These are phyloP conservation scores for Colletotrichum sp. DNA, from an alignment of 2,329 filamentous ascomycete genomes.

Conservation along the genomic window DNA sequence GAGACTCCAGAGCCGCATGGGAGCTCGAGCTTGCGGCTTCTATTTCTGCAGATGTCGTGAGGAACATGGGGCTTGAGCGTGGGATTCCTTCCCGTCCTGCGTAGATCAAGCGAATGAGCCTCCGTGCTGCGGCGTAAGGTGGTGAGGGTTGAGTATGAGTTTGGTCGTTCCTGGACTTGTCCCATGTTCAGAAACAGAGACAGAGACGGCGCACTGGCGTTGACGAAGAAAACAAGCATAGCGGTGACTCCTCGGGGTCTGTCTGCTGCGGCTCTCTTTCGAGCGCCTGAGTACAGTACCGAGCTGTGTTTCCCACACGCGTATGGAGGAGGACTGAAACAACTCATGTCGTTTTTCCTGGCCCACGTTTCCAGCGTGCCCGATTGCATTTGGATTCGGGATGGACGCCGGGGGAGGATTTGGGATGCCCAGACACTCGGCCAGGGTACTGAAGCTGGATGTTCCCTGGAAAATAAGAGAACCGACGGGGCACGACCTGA, in stretches of 20 bases:
- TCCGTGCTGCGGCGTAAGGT: neutral
- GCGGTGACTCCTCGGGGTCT: neutral
- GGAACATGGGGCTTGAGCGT: conserved; percentile 8
- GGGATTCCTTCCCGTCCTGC: neutral
- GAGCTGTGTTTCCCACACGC: neutral
- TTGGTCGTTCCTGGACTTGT: neutral
- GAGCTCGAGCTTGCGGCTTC: neutral
- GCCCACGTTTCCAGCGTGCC: neutral
- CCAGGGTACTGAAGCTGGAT: neutral
- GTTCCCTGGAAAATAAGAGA: neutral
- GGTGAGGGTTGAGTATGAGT: neutral
- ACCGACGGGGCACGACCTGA: neutral
- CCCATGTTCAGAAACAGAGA: conserved; percentile 18
- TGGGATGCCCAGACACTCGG: conserved; percentile 8
- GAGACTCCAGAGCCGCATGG: neutral
- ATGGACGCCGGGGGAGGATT: neutral
- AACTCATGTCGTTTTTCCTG: neutral
- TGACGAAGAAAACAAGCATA: neutral
- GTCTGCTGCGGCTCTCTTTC: neutral
- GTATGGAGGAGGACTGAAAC: conserved; percentile 7
- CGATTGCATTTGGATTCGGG: neutral
- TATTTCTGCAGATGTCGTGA: neutral
- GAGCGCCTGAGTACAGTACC: neutral
- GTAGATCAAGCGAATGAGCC: neutral
- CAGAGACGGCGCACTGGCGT: neutral